Evolutionary conservation across 1,284 basidiomycete species (phyloP).

Genomic region (Ceraceosorus guamensis): DNA sequence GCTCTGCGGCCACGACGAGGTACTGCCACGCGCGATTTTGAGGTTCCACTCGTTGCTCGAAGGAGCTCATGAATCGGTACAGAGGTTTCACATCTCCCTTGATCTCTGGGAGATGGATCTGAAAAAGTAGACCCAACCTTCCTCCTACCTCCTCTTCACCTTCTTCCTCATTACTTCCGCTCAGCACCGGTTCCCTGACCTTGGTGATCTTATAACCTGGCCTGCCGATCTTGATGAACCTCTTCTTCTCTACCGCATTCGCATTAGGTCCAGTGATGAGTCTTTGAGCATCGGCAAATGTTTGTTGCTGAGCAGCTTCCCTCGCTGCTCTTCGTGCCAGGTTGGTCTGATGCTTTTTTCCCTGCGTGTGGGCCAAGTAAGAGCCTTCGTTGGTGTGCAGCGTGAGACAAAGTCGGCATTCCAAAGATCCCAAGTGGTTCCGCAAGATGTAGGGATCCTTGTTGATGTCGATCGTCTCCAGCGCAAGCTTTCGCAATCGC

Average conservation of each 20-base stretch:
- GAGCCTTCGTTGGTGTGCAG: conserved; percentile 98
- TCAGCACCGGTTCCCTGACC: conserved; percentile 58
- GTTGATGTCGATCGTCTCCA: conserved; percentile 43
- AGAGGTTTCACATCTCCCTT: conserved; percentile 77
- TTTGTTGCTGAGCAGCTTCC: conserved; percentile 74
- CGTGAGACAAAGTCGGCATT: conserved; percentile 95
- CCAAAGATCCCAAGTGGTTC: conserved; percentile 91
- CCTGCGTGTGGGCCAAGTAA: conserved; percentile 97
- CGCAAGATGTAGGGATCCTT: conserved; percentile 95
- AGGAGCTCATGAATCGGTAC: conserved; percentile 92
- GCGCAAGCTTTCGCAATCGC: conserved; percentile 78
- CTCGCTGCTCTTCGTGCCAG: conserved; percentile 88
- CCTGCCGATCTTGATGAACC: conserved; percentile 89
- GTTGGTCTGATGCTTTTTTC: conserved; percentile 99
- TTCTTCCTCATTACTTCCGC: conserved; percentile 7
- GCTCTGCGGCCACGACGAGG: conserved; percentile 93
- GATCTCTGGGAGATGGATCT: conserved; percentile 82
- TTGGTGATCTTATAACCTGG: conserved; percentile 90
- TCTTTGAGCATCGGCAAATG: conserved; percentile 55
- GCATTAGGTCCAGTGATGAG: conserved; percentile 12
- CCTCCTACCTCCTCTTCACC: conserved; percentile 27
- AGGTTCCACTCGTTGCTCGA: conserved; percentile 91
- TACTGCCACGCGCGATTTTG: conserved; percentile 96
- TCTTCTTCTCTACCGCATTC: conserved; percentile 30
- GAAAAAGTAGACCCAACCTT: conserved; percentile 82